Percentiles rank a stretch among this genome's conserved stretches.
These are phyloP conservation scores for Xerocomus cyaneibrunnescens DNA, from an alignment of 1,284 basidiomycete genomes.

Conservation along the genomic window DNA sequence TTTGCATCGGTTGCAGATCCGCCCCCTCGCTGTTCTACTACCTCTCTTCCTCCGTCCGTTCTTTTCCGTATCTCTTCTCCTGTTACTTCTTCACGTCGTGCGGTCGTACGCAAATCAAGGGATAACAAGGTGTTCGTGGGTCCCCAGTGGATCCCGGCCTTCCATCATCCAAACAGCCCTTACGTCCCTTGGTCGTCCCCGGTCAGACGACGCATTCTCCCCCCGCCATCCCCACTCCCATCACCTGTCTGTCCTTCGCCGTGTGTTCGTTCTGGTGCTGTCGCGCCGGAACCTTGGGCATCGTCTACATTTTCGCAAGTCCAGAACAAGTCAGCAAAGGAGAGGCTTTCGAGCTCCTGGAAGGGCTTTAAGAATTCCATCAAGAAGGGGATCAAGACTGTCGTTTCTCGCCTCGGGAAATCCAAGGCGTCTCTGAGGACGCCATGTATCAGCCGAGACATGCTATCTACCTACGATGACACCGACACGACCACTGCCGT, in stretches of 20 bases:
- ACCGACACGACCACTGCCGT: neutral
- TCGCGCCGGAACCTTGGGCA: constrained; percentile 41
- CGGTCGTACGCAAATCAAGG: constrained; percentile 16
- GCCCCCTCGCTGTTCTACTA: constrained; percentile 2
- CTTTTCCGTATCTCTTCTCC: constrained; percentile 20
- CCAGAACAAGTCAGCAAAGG: constrained; percentile 22
- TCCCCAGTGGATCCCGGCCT: constrained; percentile 37
- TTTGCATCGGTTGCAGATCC: constrained; percentile 12
- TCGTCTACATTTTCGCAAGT: constrained; percentile 22
- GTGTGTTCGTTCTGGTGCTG: constrained; percentile 38
- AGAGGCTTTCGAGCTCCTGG: constrained; percentile 34
- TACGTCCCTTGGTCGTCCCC: constrained; percentile 46
- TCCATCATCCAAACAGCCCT: constrained; percentile 49
- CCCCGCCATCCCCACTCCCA: constrained; percentile 21
- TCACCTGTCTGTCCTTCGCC: constrained; percentile 31
- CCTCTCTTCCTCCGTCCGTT: constrained; percentile 15
- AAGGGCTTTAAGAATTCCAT: constrained; percentile 28
- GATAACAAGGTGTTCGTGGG: constrained; percentile 28
- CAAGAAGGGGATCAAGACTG: constrained; percentile 23
- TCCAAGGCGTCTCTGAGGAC: constrained; percentile 12
- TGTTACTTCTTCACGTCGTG: constrained; percentile 15
- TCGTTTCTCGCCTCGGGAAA: constrained; percentile 21
- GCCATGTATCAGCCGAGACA: constrained; percentile 10
- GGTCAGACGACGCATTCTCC: constrained; percentile 40
- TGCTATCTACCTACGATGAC: constrained; percentile 12